These are phyloP conservation scores for Colletotrichum agaves DNA, from an alignment of 2,329 filamentous ascomycete genomes.

Conservation along the genomic window DNA sequence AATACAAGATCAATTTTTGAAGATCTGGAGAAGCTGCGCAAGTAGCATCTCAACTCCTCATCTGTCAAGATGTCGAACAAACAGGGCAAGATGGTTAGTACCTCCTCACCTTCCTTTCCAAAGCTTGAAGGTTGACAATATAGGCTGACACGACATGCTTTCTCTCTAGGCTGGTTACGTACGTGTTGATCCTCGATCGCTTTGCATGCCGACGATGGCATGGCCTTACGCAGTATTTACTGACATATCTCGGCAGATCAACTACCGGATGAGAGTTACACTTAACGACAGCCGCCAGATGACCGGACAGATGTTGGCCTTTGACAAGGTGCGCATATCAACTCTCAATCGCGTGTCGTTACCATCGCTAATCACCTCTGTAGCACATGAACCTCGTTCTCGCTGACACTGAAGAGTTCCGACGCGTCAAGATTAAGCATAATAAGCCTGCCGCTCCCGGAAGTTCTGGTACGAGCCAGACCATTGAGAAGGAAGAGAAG, in stretches of 20 bases:
- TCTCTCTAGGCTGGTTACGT: slow-evolving; percentile 74
- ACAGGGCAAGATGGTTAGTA: slow-evolving; percentile 98
- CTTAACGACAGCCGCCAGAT: slow-evolving; percentile 95
- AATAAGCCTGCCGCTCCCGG: slow-evolving; percentile 76
- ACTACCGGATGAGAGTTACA: slow-evolving; percentile 98
- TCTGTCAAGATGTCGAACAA: slow-evolving; percentile 80
- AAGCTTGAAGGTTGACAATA: slow-evolving; percentile 61
- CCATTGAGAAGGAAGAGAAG: slow-evolving; percentile 94
- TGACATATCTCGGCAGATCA: slow-evolving; percentile 74
- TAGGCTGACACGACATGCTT: slow-evolving; percentile 67
- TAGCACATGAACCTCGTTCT: slow-evolving; percentile 99
- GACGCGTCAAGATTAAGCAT: slow-evolving; percentile 86
- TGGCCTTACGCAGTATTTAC: background rate
- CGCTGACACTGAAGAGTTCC: slow-evolving; percentile 98
- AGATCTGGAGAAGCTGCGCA: slow-evolving; percentile 46
- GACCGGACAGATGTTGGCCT: slow-evolving; percentile 97
- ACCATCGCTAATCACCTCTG: slow-evolving; percentile 15
- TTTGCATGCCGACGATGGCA: background rate
- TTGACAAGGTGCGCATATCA: slow-evolving; percentile 81
- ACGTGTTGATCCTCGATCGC: slow-evolving; percentile 52
- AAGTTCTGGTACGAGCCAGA: slow-evolving; percentile 69
- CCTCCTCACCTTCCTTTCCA: slow-evolving; percentile 48
- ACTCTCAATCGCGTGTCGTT: slow-evolving; percentile 19
- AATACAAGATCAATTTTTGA: slow-evolving; percentile 57
- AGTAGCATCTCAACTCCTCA: slow-evolving; percentile 46